Conservation (phyloP, 306 rosid species). For the Corylus heterophylla region DNA sequence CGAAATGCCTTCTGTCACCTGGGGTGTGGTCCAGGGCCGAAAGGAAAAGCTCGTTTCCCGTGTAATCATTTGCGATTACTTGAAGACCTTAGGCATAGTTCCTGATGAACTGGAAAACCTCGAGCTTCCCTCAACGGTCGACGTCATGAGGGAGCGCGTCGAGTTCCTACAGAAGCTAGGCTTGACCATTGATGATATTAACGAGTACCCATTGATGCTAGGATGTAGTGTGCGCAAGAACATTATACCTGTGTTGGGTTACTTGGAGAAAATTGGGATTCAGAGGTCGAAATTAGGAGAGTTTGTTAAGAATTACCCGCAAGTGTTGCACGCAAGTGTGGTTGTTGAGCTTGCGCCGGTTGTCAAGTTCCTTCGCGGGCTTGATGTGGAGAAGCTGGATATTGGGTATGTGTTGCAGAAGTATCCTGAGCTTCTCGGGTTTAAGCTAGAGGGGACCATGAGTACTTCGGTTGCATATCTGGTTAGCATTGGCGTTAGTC, state of each 20-base stretch:
- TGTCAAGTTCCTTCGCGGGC: conserved; percentile 80
- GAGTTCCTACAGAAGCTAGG: conserved; percentile 85
- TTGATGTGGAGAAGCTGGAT: conserved; percentile 83
- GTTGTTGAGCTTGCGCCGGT: conserved; percentile 95
- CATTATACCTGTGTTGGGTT: conserved; percentile 79
- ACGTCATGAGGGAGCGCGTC: conserved; percentile 80
- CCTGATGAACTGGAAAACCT: conserved; percentile 79
- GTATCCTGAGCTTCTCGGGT: conserved; percentile 91
- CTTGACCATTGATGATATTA: conserved; percentile 69
- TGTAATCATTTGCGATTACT: conserved; percentile 75
- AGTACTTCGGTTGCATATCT: conserved; percentile 94
- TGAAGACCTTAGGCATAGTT: conserved; percentile 75
- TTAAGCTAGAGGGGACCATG: conserved; percentile 96
- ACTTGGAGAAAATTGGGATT: conserved; percentile 89
- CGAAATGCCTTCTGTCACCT: conserved; percentile 90
- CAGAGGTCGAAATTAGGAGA: conserved; percentile 71
- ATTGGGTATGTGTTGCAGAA: conserved; percentile 84
- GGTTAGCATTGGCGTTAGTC: conserved; percentile 84
- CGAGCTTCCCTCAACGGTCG: conserved; percentile 87
- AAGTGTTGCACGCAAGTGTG: conserved; percentile 90
- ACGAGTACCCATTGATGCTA: conserved; percentile 73
- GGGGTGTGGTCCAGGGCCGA: conserved; percentile 95
- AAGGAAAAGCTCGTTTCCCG: conserved; percentile 90
- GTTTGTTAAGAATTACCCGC: conserved; percentile 73
- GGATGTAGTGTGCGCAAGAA: conserved; percentile 89